phyloP scores from a whole-genome alignment of 306 rosid genomes.

The Cicer judaicum region DNA sequence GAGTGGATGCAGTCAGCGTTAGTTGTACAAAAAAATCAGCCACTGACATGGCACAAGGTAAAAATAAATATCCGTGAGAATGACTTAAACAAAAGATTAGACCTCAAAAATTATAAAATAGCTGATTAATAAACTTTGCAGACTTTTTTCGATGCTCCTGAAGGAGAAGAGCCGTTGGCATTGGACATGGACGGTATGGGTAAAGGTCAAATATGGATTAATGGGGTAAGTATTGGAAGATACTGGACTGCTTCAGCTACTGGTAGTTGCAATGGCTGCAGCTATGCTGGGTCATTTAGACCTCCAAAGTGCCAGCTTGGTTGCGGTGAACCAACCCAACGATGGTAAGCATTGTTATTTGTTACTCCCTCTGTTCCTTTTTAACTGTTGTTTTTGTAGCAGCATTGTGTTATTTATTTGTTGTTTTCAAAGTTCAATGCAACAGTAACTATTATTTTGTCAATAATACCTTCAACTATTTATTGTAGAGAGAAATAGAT shows the following conservation, averaged over 20 bases:
- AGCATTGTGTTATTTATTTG: no score
- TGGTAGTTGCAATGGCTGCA: conserved; percentile 79
- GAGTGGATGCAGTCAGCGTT: conserved; percentile 82
- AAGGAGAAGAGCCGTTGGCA: conserved; percentile 92
- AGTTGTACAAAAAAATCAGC: conserved; percentile 69
- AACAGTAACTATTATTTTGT: no score
- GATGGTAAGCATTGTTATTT: conserved; percentile 70
- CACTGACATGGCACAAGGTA: conserved; percentile 99
- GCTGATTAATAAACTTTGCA: conserved; percentile 50
- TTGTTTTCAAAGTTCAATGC: no score
- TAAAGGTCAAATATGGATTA: conserved; percentile 98
- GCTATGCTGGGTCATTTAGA: conserved; percentile 72
- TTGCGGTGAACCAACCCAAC: conserved; percentile 91
- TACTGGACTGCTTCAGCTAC: conserved; percentile 89
- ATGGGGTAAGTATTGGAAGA: conserved; percentile 91
- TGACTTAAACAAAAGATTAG: conserved; percentile 15
- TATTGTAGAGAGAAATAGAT: no score
- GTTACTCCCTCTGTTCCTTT: background rate
- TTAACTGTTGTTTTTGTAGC: no score
- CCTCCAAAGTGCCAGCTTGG: conserved; percentile 91
- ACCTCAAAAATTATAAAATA: conserved; percentile 12
- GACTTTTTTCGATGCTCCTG: conserved; percentile 80
- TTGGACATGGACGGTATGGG: conserved; percentile 98
- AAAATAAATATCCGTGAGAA: conserved; percentile 13
- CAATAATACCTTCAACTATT: no score